Base-by-base conservation (phyloP, 441 rosid species). In the California macrophylla region DNA sequence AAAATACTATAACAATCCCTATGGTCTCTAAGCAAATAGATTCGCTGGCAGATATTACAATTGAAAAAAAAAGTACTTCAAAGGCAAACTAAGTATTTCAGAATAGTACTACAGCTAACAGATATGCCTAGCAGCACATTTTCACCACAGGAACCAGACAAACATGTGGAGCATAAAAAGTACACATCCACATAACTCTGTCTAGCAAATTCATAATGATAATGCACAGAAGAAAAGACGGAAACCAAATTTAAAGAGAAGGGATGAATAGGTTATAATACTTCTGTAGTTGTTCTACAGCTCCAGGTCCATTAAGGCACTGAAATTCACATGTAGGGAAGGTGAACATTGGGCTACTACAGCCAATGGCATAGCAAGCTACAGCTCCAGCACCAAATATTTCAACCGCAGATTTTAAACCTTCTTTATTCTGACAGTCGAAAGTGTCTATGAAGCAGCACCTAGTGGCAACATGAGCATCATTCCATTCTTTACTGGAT, bases 1-100 rank as follows among this genome's bases (percentile, higher is more conserved):
- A 68, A 12, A 70, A 4, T 45, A 26, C 67, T 32, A 71, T 36
- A 42, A 66, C 74, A 72, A 71, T 12, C 47, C 26, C n/a, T 24
- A 54, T 16, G 61, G 20, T 54, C 13, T 54, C 24, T 54, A 18
- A 60, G 32, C 64, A 25, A 25, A 60, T 60, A 15, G 32, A 60
- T 60, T 24, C 30, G 7, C 25, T 10, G 16, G 25, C 32, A 60
- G 8, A 60, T 60, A 20, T 25, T 60, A 60, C 15, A 26, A 60
- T 60, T 25, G 16, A 26, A 24, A 60, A 47, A 56, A 20, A 26
- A 12, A 25, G 29, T 15, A 25, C 6, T 12, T 13, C 15, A 4
- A 16, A 26, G 61, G 61, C 25, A 21, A 54, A 20, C 13, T 45
- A 45, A 45, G 24, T 18, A 54, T 54, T 6, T 21, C 20, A 12